These are phyloP conservation scores for Diplosphaera chodatii DNA, from an alignment of 139 green algal genomes.

Conservation along the genomic window DNA sequence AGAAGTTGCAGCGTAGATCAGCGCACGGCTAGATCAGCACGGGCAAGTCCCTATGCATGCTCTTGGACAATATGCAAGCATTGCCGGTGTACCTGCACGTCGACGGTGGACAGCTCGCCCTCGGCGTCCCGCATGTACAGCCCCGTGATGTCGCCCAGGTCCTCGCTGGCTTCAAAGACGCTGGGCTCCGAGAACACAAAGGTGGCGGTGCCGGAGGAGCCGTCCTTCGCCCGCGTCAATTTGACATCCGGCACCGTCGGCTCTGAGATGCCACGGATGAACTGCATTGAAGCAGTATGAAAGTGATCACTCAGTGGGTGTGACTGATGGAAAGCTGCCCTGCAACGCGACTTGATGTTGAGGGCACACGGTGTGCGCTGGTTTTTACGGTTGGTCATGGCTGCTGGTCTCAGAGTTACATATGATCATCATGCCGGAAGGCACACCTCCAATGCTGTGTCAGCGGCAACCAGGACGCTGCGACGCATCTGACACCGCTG, in stretches of 20 bases:
- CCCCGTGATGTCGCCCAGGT: constrained; percentile 88
- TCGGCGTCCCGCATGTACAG: constrained; percentile 97
- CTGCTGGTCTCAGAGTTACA: too few relatives aligned
- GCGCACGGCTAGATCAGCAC: too few relatives aligned
- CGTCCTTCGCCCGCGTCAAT: constrained; percentile 78
- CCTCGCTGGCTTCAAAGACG: constrained; percentile 81
- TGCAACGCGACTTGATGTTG: too few relatives aligned
- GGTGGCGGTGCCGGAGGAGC: constrained; percentile 73
- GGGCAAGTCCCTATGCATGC: too few relatives aligned
- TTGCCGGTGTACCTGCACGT: constrained; percentile 71
- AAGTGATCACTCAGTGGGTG: too few relatives aligned
- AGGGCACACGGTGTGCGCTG: too few relatives aligned
- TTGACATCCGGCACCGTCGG: constrained; percentile 85
- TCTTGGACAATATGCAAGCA: too few relatives aligned
- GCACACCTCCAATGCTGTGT: not conserved
- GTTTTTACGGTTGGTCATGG: too few relatives aligned
- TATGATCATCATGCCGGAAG: too few relatives aligned
- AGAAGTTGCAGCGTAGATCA: too few relatives aligned
- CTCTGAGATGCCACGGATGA: constrained; percentile 88
- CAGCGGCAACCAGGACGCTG: not conserved
- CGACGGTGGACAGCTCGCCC: constrained; percentile 77
- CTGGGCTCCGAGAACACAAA: constrained; percentile 89
- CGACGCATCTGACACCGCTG: not conserved
- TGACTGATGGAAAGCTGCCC: too few relatives aligned
- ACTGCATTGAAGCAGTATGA: too few relatives aligned